Conservation (phyloP, 257 asterid species). For the Solanum commersonii region DNA sequence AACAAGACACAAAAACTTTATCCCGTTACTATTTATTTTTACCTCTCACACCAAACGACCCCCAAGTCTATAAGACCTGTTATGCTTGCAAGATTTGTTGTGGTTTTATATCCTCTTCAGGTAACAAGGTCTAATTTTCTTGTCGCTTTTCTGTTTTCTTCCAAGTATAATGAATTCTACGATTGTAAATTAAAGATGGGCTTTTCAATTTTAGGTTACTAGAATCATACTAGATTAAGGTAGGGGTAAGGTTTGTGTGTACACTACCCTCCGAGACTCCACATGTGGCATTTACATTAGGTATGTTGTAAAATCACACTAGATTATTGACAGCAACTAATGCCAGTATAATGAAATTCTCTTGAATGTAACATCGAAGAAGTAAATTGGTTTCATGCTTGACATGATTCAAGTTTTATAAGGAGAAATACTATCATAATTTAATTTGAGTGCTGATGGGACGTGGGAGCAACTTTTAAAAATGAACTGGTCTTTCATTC, state of each 20-base stretch:
- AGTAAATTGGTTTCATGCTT: not conserved
- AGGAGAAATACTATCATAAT: not conserved
- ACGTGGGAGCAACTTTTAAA: not conserved
- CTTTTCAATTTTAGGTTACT: not conserved
- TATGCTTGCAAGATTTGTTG: not conserved
- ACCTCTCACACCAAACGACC: too few relatives aligned
- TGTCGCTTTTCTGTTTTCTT: not conserved
- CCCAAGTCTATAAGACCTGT: not conserved
- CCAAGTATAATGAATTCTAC: not conserved
- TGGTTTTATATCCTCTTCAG: not conserved
- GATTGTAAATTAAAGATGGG: not conserved
- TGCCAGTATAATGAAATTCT: not conserved
- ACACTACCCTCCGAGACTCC: not conserved
- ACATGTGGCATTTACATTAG: not conserved
- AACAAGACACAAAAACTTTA: too few relatives aligned
- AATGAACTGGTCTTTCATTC: not conserved
- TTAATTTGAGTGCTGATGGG: not conserved
- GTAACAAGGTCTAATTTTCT: not conserved
- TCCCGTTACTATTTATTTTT: too few relatives aligned
- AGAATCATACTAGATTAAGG: not conserved
- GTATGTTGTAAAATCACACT: not conserved
- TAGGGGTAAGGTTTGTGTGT: not conserved
- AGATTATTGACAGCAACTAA: not conserved
- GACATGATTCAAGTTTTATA: not conserved
- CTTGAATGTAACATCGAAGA: not conserved